A percentile compares a stretch with the other conserved stretches of the same genome.
Conservation (phyloP, 192 early-diverging fungal genomes). For the Phycomyces blakesleeanus region DNA sequence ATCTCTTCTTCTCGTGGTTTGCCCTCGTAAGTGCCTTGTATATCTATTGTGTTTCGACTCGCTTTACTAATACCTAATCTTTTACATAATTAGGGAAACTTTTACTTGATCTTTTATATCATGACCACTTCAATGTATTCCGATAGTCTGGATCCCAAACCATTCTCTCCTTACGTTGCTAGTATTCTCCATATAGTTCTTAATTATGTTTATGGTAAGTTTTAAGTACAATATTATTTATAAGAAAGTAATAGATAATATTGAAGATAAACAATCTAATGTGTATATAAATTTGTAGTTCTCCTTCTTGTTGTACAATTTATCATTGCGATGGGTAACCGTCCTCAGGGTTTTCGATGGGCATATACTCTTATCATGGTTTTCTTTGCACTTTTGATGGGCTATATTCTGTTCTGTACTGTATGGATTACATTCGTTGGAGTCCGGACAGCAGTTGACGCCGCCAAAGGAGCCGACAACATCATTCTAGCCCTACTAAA, state of each 20-base stretch:
- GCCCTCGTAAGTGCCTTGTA: constrained; percentile 40
- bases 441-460: constrained; percentile 15
- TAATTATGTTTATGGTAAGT: constrained; percentile 52
- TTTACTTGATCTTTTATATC: constrained; percentile 90
- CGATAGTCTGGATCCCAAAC: constrained; percentile 14
- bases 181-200: constrained; percentile 34
- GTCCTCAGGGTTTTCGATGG: constrained; percentile 84
- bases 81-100: constrained; percentile 58
- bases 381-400: constrained; percentile 53
- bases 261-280: constrained; percentile 31
- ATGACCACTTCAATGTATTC: constrained; percentile 55
- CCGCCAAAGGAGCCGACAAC: constrained; percentile 15
- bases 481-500: constrained; percentile 35
- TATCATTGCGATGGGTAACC: constrained; percentile 90
- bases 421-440: constrained; percentile 28
- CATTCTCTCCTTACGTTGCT: constrained; percentile 34
- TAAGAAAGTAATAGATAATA: constrained; percentile 1
- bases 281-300: constrained; percentile 37
- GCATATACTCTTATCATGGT: constrained; percentile 72
- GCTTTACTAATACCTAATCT: constrained; percentile 15
- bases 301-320: constrained; percentile 77
- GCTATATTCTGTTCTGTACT: constrained; percentile 35
- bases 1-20: constrained; percentile 64
- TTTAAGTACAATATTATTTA: too few relatives aligned
- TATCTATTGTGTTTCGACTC: not conserved